A percentile compares a stretch with the other conserved stretches of the same genome.
phyloP scores from a whole-genome alignment of 140 eudicot species.

The Stevia rebaudiana region DNA sequence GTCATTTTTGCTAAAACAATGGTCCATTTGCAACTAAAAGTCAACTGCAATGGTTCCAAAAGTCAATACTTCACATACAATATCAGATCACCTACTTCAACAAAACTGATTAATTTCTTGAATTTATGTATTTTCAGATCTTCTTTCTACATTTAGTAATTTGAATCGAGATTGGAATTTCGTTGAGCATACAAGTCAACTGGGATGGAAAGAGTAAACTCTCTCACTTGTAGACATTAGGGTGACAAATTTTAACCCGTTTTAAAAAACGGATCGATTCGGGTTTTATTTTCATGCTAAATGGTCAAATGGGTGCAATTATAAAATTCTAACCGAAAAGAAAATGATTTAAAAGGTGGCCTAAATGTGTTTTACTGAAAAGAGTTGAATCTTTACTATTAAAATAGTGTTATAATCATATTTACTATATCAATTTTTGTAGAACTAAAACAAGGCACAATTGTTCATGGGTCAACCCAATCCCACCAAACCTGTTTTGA shows the following conservation, averaged over 20 bases:
- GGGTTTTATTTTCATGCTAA: not conserved
- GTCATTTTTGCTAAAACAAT: not conserved
- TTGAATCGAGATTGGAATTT: constrained; percentile 60
- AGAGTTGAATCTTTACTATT: too few species aligned
- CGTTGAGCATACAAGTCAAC: constrained; percentile 63
- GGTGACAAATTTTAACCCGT: constrained; percentile 16
- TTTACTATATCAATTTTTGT: not conserved
- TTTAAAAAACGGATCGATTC: not conserved
- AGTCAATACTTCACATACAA: not conserved
- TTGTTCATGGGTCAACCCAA: not conserved
- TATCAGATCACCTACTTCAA: constrained; percentile 1
- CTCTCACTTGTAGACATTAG: constrained; percentile 2
- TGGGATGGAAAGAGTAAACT: constrained; percentile 79
- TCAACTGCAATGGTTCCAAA: constrained; percentile 11
- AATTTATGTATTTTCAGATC: constrained; percentile 54
- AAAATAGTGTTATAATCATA: too few species aligned
- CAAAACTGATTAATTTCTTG: constrained; percentile 9
- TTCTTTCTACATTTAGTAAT: constrained; percentile 45
- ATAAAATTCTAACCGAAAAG: not conserved
- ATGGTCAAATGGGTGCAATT: not conserved
- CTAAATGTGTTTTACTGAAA: too few species aligned
- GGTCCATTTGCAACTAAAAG: constrained; percentile 11
- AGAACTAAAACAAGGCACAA: not conserved
- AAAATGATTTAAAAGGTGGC: not conserved
- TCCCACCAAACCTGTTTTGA: not conserved